phyloP scores from a whole-genome alignment of 176 grass and related monocot genomes.

The Zoysia japonica region DNA sequence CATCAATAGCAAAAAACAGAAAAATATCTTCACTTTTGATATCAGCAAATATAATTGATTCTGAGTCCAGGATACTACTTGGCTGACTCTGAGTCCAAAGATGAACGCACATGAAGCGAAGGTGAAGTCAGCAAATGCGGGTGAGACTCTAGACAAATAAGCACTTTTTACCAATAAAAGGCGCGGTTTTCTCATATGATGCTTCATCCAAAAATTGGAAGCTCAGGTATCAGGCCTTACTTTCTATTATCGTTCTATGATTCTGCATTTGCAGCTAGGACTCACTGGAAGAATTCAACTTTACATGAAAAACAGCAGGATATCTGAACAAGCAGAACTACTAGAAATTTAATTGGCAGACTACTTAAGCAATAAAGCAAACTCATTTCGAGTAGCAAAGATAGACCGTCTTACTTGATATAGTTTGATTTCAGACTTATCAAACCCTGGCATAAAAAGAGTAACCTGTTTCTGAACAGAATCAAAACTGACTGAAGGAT shows the following conservation, averaged over 20 bases:
- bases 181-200: not conserved
- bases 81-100: too few relatives aligned
- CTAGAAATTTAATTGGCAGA: not conserved
- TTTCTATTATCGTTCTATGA: not conserved
- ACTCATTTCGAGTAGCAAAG: not conserved
- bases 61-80: too few relatives aligned
- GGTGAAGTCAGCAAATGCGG: not conserved
- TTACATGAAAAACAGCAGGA: not conserved
- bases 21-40: not conserved
- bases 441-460: constrained; percentile 94
- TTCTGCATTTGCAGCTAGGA: not conserved
- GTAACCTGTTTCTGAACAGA: constrained; percentile 60
- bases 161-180: not conserved
- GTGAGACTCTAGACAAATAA: not conserved
- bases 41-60: not conserved
- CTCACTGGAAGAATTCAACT: not conserved
- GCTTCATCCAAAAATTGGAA: not conserved
- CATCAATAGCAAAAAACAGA: not conserved
- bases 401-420: constrained; percentile 61
- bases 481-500: constrained; percentile 77
- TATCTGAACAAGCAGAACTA: not conserved
- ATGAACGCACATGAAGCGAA: not conserved
- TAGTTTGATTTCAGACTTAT: constrained; percentile 89
- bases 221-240: not conserved
- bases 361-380: not conserved